Conservation (phyloP, 352 stramenopile genomes). For the Globisporangium alternatum region DNA sequence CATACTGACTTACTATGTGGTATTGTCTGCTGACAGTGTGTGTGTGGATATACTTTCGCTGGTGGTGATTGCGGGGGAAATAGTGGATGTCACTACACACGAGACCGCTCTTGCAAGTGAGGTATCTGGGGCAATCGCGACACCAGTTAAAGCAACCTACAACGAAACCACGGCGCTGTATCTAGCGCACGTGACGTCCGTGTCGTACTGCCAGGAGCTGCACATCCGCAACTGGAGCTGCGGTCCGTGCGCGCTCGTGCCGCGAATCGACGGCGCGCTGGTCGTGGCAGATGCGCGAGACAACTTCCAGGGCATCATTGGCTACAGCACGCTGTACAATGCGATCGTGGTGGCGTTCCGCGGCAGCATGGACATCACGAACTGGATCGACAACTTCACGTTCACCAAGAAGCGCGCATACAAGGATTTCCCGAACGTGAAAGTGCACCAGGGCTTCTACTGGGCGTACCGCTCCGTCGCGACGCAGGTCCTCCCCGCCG, state of each 20-base stretch:
- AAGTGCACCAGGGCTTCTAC: conserved; percentile 79
- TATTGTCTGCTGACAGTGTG: neutral
- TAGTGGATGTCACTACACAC: neutral
- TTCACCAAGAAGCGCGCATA: conserved; percentile 77
- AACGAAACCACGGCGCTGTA: conserved; percentile 69
- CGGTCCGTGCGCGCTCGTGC: conserved; percentile 59
- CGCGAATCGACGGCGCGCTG: conserved; percentile 38
- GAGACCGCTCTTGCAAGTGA: neutral
- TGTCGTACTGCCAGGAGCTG: conserved; percentile 67
- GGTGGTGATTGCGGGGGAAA: neutral
- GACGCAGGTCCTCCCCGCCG: conserved; percentile 34
- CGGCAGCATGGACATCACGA: conserved; percentile 77
- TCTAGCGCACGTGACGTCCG: conserved; percentile 69
- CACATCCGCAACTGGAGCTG: conserved; percentile 79
- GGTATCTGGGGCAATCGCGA: neutral
- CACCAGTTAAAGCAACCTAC: conserved; percentile 23
- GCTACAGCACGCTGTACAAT: conserved; percentile 54
- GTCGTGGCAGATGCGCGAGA: conserved; percentile 70
- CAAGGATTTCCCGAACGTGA: conserved; percentile 46
- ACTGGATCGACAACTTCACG: conserved; percentile 86
- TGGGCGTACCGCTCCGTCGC: conserved; percentile 74
- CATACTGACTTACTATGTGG: neutral
- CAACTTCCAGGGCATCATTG: conserved; percentile 79
- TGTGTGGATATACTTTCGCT: neutral
- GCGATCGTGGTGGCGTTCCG: conserved; percentile 73